Evolutionary conservation across 2,329 filamentous ascomycete genomes (phyloP), one percentile per base, ranked within the genome.

Genomic region (Penicillium sp.): DNA sequence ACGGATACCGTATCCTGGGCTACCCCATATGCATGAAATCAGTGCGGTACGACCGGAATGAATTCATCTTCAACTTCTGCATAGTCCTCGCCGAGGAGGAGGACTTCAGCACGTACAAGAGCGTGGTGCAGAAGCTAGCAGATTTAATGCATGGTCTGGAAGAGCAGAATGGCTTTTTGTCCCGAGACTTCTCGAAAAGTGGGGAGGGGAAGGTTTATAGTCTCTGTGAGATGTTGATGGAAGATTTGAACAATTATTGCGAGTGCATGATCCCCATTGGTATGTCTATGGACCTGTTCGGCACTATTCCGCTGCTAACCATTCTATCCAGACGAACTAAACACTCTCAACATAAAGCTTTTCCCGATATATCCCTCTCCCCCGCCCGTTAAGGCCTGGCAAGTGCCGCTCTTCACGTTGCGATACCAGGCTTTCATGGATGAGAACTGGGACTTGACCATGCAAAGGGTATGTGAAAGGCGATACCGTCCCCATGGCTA

Each of bases 51-150:
- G 82, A 85, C 63, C 84, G 93, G 51, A 95, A 95, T 70, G 88
- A 95, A 69, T 97, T 96, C 75, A 95, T 96, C 65, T 98, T 97
- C 80, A 97, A 97, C 69, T 95, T 97, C 65, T 89, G 88, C 52
- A 76, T 97, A 39, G 85, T 95, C 26, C 76, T 95, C 43, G 80
- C 85, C 44, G 79, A 82, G 49, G 74, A 78, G 31, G 75, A 78
- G 13, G 87, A 94, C 63, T 86, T 86, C 66, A 80, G 80, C 43
- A 85, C 84, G 31, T 95, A 88, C 67, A 88, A 90, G 68, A 84
- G 83, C 56, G 87, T 97, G 29, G 88, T 95, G 47, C 77, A 85
- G 57, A 87, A 95, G 61, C 76, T 97, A 44, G 93, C 91, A 2
- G 79, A 84, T 54, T 82, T 93, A 26, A 88, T 97, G 74, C 82